Evolutionary conservation across 2,329 filamentous ascomycete species (phyloP), one percentile per base, ranked within the genome.

Genomic region (Fusarium nelsonii): DNA sequence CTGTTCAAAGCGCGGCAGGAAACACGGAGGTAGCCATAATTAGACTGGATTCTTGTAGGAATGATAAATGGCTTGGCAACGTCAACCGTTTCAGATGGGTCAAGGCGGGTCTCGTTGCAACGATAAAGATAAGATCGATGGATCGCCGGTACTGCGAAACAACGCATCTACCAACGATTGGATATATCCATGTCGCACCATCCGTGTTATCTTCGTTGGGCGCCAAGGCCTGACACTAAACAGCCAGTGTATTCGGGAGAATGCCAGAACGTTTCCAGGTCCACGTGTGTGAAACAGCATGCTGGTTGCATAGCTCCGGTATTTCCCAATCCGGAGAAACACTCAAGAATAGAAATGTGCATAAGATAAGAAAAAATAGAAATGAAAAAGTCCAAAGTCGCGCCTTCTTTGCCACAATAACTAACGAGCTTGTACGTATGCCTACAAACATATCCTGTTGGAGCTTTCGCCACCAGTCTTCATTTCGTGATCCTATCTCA

Each of bases 21-120:
- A 45, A 45, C 43, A 50, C 28, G 48, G 48, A 37, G 48, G 48
- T 33, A 39, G 14, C 34, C 34, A 50, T 50, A 50, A 10, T 39
- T 50, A 50, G 48, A 14, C 48, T n/a, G 10, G 28, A 3, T 30
- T 28, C 16, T 30, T 45, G 28, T 18, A 32, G 32, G 16, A 45
- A 20, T 18, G 48, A 50, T 50, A 50, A 50, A 50, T 23, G 33
- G 10, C 48, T 50, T 50, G 48, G 48, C 48, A 18, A 39, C 48
- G 11, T 28, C 16, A 39, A 39, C 26, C 12, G 48, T 50, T 32
- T 36, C 48, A 50, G 33, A 39, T 50, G 48, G 12, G 14, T 15
- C 4, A 23, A 33, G 32, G 45, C 32, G 45, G 32, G 46, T n/a
- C 48, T 28, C 7, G 6, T 16, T 50, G 48, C n/a, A 15, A 39